Percentiles rank a stretch among this genome's conserved stretches.
Evolutionary conservation across 306 rosid species (phyloP).

Genomic region (Rosa lucieae): DNA sequence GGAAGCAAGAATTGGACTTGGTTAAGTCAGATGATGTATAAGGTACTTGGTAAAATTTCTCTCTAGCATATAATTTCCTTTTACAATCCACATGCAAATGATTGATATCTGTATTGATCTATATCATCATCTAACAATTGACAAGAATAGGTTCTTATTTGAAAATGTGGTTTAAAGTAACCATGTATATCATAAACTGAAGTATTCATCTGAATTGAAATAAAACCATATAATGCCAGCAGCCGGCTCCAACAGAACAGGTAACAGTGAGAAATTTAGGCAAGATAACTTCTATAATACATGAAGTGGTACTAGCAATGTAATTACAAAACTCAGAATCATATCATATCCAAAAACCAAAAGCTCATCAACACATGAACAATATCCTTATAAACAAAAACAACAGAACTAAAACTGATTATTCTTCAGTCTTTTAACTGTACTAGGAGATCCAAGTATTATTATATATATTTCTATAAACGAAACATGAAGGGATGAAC

Average conservation of each 20-base stretch:
- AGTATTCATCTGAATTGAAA: no score
- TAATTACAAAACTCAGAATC: not conserved
- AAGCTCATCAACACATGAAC: not conserved
- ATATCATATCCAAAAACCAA: not conserved
- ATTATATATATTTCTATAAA: not conserved
- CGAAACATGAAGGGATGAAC: conserved; percentile 7
- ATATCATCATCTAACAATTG: not conserved
- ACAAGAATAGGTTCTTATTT: not conserved
- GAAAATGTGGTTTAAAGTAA: not conserved
- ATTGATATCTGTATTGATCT: not conserved
- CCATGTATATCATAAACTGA: not conserved
- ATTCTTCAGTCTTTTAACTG: not conserved
- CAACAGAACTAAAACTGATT: not conserved
- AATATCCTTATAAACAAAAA: not conserved
- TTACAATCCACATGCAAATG: not conserved
- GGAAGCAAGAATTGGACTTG: not conserved
- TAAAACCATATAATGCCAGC: not conserved
- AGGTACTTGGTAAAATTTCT: not conserved
- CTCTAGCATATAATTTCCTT: not conserved
- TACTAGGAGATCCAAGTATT: not conserved
- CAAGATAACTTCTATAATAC: not conserved
- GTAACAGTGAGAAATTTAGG: not conserved
- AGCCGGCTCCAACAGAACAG: not conserved
- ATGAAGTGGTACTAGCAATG: not conserved
- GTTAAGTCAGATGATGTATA: not conserved